Evolutionary conservation across 2,329 filamentous ascomycete species (phyloP).

Genomic region (Scedosporium boydii): DNA sequence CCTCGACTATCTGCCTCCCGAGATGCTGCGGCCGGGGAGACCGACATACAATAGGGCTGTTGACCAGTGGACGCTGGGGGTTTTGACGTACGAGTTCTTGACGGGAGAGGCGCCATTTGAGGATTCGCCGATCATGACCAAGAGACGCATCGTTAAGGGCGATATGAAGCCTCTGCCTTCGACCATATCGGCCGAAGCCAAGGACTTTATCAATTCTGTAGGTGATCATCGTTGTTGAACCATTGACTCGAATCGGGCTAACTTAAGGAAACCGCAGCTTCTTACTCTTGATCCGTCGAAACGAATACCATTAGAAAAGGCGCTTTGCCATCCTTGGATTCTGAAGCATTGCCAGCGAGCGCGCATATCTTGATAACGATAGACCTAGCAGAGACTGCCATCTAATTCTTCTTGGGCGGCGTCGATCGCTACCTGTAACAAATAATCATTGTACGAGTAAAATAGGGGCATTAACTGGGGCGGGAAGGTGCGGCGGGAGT

Average conservation of each 20-base stretch:
- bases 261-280: neutral
- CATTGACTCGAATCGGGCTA: neutral
- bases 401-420: too few relatives aligned
- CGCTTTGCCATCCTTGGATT: conserved; percentile 4
- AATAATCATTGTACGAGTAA: neutral
- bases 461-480: neutral
- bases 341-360: neutral
- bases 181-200: neutral
- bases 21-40: conserved; percentile 2
- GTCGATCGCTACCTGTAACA: neutral
- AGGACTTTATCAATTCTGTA: conserved; percentile 4
- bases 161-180: conserved; percentile 6
- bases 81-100: conserved; percentile 9
- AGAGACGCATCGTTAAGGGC: conserved; percentile 6
- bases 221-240: neutral
- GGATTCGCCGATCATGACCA: conserved; percentile 6
- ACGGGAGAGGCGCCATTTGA: conserved; percentile 9
- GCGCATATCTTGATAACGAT: too few relatives aligned
- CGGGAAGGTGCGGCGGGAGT: neutral
- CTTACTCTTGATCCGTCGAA: conserved; percentile 1
- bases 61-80: conserved; percentile 7
- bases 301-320: neutral
- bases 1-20: conserved; percentile 8
- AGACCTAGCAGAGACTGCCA: too few relatives aligned
- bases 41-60: neutral